Evolutionary conservation across 176 grass and related monocot species (phyloP).

Genomic region (Stipa capillata): DNA sequence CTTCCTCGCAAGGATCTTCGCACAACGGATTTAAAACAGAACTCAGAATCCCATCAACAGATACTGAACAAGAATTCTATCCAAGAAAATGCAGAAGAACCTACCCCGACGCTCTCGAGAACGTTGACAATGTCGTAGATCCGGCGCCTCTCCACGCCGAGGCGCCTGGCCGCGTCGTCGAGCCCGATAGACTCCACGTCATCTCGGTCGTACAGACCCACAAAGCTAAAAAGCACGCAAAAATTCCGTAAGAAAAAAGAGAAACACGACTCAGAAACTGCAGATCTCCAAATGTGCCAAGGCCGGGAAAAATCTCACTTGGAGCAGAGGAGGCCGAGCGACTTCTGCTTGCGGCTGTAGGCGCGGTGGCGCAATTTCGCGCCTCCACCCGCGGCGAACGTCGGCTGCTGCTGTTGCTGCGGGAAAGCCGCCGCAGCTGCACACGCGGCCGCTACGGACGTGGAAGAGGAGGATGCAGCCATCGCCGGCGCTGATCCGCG

Average conservation of each 20-base stretch:
- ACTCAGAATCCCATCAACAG: background rate
- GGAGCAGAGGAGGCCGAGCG: conserved; percentile 77
- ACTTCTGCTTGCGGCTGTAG: conserved; percentile 94
- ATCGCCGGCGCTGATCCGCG: background rate
- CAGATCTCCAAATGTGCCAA: background rate
- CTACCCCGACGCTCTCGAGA: conserved; percentile 84
- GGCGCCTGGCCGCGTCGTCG: conserved; percentile 57
- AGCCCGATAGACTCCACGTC: conserved; percentile 55
- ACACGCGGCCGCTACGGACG: background rate
- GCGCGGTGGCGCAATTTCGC: conserved; percentile 34
- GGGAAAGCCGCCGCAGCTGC: background rate
- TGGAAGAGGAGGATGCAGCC: background rate
- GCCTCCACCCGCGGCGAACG: background rate
- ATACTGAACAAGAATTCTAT: background rate
- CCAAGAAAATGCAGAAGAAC: background rate
- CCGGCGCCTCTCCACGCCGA: conserved; percentile 76
- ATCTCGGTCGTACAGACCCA: conserved; percentile 56
- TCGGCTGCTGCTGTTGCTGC: background rate
- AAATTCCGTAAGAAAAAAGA: background rate
- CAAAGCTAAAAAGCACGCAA: conserved; percentile 41
- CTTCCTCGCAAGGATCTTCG: conserved; percentile 70
- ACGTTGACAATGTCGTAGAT: conserved; percentile 99
- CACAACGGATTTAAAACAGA: background rate
- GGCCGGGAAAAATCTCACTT: conserved; percentile 41
- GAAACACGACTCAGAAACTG: background rate